Percentiles rank a stretch among this genome's conserved stretches.
These are phyloP conservation scores for Cystofilobasidium ferigula DNA, from an alignment of 768 basidiomycete species.

Conservation along the genomic window DNA sequence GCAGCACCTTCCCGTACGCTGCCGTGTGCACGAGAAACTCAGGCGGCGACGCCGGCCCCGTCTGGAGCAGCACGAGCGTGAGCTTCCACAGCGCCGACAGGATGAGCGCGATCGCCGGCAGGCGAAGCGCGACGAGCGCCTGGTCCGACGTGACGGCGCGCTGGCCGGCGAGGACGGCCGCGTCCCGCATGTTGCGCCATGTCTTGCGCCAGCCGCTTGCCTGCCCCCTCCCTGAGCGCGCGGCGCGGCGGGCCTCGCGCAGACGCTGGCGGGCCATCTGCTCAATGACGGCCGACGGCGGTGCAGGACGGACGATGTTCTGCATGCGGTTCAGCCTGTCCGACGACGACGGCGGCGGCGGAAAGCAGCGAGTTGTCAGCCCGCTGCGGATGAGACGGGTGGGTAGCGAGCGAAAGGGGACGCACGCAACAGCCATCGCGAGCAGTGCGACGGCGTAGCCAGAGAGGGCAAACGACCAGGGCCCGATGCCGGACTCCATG, in stretches of 20 bases:
- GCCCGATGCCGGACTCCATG: not conserved
- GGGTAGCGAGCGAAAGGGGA: not conserved
- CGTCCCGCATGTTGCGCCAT: not conserved
- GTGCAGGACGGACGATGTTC: slow-evolving; percentile 4
- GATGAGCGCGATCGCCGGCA: slow-evolving; percentile 5
- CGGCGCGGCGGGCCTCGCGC: not conserved
- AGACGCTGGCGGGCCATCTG: not conserved
- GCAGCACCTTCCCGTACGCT: not conserved
- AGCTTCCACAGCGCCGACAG: slow-evolving; percentile 2
- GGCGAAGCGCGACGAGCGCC: not conserved
- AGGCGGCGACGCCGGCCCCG: not conserved
- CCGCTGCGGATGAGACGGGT: not conserved
- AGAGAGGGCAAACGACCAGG: not conserved
- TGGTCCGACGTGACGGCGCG: not conserved
- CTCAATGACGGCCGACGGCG: slow-evolving; percentile 4
- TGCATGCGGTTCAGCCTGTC: slow-evolving; percentile 6
- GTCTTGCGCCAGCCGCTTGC: not conserved
- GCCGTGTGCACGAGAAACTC: not conserved
- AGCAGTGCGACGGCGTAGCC: not conserved
- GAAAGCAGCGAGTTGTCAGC: no score
- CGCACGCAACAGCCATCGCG: not conserved
- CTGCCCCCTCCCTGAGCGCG: not conserved
- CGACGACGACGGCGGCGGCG: not conserved
- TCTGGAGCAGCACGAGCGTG: slow-evolving; percentile 2
- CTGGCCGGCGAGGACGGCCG: not conserved